Evolutionary conservation across 108 stramenopile species (phyloP).

Genomic region (Hondaea fermentalgiana): DNA sequence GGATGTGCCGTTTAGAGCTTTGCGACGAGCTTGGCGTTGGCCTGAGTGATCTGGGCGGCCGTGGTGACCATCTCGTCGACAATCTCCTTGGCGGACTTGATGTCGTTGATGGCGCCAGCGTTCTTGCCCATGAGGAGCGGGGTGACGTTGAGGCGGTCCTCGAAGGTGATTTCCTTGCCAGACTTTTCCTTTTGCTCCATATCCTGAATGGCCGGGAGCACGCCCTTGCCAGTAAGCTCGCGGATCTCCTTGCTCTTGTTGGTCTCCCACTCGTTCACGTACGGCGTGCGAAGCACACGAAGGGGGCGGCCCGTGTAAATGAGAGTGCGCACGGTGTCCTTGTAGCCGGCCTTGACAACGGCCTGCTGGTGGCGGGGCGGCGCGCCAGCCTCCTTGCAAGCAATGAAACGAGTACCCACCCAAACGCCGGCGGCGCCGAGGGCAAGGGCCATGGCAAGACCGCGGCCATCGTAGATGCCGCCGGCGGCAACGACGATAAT

Average conservation of each 20-base stretch:
- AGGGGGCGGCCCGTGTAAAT: slow-evolving; percentile 12
- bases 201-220: neutral
- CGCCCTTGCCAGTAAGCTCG: neutral
- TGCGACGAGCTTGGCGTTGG: neutral
- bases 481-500: slow-evolving; percentile 3
- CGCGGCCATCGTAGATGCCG: slow-evolving; percentile 7
- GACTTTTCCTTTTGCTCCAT: slow-evolving; percentile 13
- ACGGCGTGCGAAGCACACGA: neutral
- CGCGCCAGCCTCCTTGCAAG: neutral
- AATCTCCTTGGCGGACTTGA: slow-evolving; percentile 3
- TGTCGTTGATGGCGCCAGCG: neutral
- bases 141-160: neutral
- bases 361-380: neutral
- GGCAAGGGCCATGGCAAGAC: slow-evolving; percentile 13
- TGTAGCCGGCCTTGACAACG: neutral
- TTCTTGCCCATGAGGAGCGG: slow-evolving; percentile 13
- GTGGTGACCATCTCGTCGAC: neutral
- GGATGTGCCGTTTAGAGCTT: neutral
- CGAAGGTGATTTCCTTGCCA: slow-evolving; percentile 3
- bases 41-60: neutral
- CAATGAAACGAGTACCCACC: neutral
- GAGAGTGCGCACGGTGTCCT: neutral
- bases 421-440: neutral
- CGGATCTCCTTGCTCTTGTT: slow-evolving; percentile 1
- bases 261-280: neutral